Evolutionary conservation across 2,329 filamentous ascomycete genomes (phyloP), one percentile per base, ranked within the genome.

Genomic region (Xylariaceae sp.): DNA sequence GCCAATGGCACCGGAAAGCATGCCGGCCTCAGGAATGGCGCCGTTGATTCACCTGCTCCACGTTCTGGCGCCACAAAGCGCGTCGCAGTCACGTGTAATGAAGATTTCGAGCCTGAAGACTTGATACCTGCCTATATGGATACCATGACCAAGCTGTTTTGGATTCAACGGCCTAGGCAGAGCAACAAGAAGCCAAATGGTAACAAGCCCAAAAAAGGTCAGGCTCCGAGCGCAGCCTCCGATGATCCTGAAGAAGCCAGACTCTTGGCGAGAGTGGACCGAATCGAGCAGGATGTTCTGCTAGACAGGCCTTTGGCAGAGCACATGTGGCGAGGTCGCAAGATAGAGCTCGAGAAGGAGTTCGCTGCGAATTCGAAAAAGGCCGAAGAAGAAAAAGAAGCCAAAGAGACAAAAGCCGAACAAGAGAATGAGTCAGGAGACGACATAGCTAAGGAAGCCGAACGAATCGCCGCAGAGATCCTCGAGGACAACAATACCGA

Each of bases 111-210:
- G 52, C 85, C 86, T 2, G 85, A 91, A 52, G 78, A 85, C 33
- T 71, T 92, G 45, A 72, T 91, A 21, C 83, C 88, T 1, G 79
- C 82, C 48, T 97, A 92, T 65, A 58, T 98, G 17, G 80, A 84
- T 14, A 79, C 88, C 16, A 91, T 89, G 65, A 71, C 77, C 42
- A 84, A 74, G 52, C 71, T 85, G n/a, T 86, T 83, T 64, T 73
- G 75, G 37, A 64, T 83, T 14, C 76, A 83, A 52, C 75, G 80
- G 17, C 71, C 76, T 17, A 64, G 70, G 43, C 75, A 75, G 52
- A 69, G 72, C 49, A 63, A 50, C 16, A 70, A 68, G 52, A 71
- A 60, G 49, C 57, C 63, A 32, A 73, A 69, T 49, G 46, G 51
- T 22, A 27, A 6, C 19, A 25, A 33, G 27, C 3, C 40, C 4